Conservation (phyloP, 768 basidiomycete species). For the Tremella yokohamensis region DNA sequence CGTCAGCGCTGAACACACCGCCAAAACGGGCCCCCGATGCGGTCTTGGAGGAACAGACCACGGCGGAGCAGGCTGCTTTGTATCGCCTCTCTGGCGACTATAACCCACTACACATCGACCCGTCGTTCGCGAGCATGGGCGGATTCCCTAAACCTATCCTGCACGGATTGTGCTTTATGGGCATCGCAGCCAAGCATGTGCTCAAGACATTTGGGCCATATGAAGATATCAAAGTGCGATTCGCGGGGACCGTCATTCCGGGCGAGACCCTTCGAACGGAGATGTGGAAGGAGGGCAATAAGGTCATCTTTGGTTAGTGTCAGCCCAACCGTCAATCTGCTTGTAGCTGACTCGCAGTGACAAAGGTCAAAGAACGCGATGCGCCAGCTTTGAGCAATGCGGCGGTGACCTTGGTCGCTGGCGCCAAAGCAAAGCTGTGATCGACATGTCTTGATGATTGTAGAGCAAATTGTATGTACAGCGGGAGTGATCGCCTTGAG, state of each 20-base stretch:
- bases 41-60: slow-evolving; percentile 82
- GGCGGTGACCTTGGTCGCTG: slow-evolving; percentile 66
- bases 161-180: slow-evolving; percentile 81
- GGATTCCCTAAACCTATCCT: slow-evolving; percentile 81
- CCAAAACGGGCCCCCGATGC: slow-evolving; percentile 82
- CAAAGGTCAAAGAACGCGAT: slow-evolving; percentile 83
- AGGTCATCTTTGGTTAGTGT: slow-evolving; percentile 81
- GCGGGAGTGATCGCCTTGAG: background rate
- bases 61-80: slow-evolving; percentile 74
- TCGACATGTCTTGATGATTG: background rate
- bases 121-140: slow-evolving; percentile 90
- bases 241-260: slow-evolving; percentile 87
- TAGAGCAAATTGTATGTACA: slow-evolving; percentile 1
- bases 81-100: slow-evolving; percentile 89
- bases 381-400: slow-evolving; percentile 70
- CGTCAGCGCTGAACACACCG: slow-evolving; percentile 72
- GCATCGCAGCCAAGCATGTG: slow-evolving; percentile 88
- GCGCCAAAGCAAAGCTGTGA: slow-evolving; percentile 55
- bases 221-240: slow-evolving; percentile 94
- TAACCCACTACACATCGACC: slow-evolving; percentile 89
- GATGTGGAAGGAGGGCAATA: slow-evolving; percentile 96
- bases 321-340: background rate
- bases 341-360: slow-evolving; percentile 56
- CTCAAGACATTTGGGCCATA: slow-evolving; percentile 77
- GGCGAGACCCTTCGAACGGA: slow-evolving; percentile 92